Evolutionary conservation across 106 monocot species (phyloP).

Genomic region (Apostasia ramifera): DNA sequence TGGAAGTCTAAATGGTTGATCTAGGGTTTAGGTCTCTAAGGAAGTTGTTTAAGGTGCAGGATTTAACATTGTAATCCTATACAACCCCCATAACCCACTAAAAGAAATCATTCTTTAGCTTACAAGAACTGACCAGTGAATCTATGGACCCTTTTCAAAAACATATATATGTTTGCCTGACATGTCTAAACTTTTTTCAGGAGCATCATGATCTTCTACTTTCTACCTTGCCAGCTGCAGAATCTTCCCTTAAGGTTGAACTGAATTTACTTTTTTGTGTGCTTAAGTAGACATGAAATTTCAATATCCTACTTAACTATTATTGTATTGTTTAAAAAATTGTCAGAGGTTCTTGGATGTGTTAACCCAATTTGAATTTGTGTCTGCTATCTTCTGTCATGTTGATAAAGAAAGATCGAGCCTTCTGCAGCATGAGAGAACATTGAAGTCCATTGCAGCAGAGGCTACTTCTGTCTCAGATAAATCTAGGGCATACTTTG

Average conservation of each 20-base stretch:
- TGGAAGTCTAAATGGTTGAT: too few species aligned
- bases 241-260: constrained; percentile 66
- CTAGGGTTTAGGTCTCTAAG: too few species aligned
- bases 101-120: too few species aligned
- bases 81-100: too few species aligned
- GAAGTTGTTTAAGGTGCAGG: too few species aligned
- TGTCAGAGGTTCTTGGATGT: constrained; percentile 69
- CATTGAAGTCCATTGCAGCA: constrained; percentile 69
- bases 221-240: constrained; percentile 64
- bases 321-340: constrained; percentile 14
- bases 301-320: not conserved
- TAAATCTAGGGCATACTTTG: constrained; percentile 61
- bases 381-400: constrained; percentile 58
- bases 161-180: not conserved
- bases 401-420: constrained; percentile 81
- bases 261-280: not conserved
- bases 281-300: not conserved
- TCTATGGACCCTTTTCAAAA: not conserved
- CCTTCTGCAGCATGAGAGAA: constrained; percentile 68
- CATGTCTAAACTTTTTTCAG: constrained; percentile 24
- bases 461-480: constrained; percentile 65
- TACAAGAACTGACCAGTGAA: too few species aligned
- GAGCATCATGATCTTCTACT: constrained; percentile 96
- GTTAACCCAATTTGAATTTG: constrained; percentile 64
- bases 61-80: too few species aligned